Conservation (phyloP, 768 basidiomycete genomes). For the Phlegmacium glaucopus region DNA sequence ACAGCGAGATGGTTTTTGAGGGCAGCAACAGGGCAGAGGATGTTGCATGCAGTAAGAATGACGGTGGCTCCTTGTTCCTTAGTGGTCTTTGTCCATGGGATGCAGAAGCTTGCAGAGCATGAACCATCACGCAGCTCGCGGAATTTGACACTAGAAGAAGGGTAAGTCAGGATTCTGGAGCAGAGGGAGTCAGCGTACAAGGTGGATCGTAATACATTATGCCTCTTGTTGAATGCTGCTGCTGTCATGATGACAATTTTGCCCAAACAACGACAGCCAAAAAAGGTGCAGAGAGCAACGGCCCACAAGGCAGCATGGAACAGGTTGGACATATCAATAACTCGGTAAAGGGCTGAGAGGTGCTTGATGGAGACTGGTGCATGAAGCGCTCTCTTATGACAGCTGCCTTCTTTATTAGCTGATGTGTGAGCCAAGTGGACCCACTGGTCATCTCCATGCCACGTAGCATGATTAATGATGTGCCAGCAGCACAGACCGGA, state of each 20-base stretch:
- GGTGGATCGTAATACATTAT: neutral
- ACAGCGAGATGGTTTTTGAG: too few species aligned
- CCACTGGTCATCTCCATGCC: conserved; percentile 19
- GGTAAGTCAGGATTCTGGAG: neutral
- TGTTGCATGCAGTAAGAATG: conserved; percentile 19
- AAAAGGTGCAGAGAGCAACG: conserved; percentile 28
- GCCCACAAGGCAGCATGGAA: conserved; percentile 32
- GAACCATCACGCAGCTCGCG: neutral
- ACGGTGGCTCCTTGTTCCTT: conserved; percentile 12
- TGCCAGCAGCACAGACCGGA: conserved; percentile 30
- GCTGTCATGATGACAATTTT: neutral
- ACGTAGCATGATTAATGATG: conserved; percentile 24
- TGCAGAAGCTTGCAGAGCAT: conserved; percentile 13
- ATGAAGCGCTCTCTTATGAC: conserved; percentile 7
- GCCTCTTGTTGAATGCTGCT: neutral
- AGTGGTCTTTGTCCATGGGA: conserved; percentile 27
- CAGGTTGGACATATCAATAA: conserved; percentile 20
- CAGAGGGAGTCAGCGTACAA: neutral
- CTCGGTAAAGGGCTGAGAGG: conserved; percentile 12
- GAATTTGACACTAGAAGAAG: neutral
- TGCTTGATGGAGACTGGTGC: conserved; percentile 29
- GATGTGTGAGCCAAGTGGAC: conserved; percentile 9
- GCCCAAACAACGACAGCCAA: conserved; percentile 15
- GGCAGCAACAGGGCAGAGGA: conserved; percentile 16
- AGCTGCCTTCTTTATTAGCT: conserved; percentile 10